Percentiles rank a stretch among this genome's conserved stretches.
These are phyloP conservation scores for Colletotrichum tropicicola DNA, from an alignment of 2,329 filamentous ascomycete species.

Conservation along the genomic window DNA sequence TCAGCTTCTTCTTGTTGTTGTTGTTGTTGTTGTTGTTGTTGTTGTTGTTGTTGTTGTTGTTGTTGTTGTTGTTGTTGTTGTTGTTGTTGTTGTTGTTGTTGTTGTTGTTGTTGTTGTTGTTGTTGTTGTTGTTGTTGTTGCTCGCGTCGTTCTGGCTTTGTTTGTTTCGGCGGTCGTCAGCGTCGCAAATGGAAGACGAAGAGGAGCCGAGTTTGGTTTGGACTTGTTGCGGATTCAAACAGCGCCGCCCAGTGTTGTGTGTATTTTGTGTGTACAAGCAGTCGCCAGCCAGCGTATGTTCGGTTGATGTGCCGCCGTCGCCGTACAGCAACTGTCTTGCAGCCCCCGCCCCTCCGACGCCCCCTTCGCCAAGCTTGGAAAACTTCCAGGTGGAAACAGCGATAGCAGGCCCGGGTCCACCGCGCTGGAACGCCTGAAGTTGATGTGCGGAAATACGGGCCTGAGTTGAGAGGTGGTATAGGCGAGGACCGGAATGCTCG, in stretches of 20 bases:
- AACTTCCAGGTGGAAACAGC: not conserved
- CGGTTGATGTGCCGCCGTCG: not conserved
- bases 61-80: no score
- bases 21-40: no score
- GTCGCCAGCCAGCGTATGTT: no score
- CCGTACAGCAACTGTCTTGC: no score
- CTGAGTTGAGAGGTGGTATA: no score
- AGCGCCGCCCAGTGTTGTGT: constrained; percentile 11
- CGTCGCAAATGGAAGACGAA: constrained; percentile 12
- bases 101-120: not conserved
- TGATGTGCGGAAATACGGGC: not conserved
- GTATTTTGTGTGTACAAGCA: no score
- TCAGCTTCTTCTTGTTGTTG: no score
- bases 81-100: no score
- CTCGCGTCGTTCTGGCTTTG: not conserved
- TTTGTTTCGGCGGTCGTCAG: constrained; percentile 7
- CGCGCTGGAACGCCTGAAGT: constrained; percentile 2
- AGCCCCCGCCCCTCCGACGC: no score
- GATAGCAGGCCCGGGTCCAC: not conserved
- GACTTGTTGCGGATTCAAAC: constrained; percentile 33
- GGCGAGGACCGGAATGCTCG: no score
- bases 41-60: no score
- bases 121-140: not conserved
- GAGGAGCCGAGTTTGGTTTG: constrained; percentile 24
- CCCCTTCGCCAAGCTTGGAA: no score